Evolutionary conservation across 768 basidiomycete genomes (phyloP).

Genomic region (Collybia mongolica): DNA sequence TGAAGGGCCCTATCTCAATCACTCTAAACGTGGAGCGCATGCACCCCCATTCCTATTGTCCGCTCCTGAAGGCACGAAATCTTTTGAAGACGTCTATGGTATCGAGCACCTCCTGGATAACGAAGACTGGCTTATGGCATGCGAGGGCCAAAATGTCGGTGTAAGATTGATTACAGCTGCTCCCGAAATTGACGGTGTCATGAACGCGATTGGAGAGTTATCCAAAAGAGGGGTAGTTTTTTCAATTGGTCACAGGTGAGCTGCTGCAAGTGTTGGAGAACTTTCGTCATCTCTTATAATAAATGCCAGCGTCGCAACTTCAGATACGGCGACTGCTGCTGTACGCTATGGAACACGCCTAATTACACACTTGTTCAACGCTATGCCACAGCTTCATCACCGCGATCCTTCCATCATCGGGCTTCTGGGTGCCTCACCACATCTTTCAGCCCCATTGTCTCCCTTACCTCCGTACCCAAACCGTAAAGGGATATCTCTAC

Average conservation of each 20-base stretch:
- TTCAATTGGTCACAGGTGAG: conserved; percentile 88
- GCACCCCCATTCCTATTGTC: conserved; percentile 60
- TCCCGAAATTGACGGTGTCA: conserved; percentile 83
- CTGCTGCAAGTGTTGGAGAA: neutral
- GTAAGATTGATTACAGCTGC: conserved; percentile 85
- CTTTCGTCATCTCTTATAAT: conserved; percentile 4
- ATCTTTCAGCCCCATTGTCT: conserved; percentile 43
- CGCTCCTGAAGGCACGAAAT: conserved; percentile 60
- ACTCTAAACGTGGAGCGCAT: conserved; percentile 84
- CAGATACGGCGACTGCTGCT: conserved; percentile 69
- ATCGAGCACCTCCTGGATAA: conserved; percentile 56
- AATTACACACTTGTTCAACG: conserved; percentile 92
- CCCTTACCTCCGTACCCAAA: conserved; percentile 19
- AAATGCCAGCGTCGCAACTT: conserved; percentile 62
- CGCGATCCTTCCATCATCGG: conserved; percentile 92
- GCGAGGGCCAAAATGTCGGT: conserved; percentile 46
- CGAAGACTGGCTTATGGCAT: conserved; percentile 67
- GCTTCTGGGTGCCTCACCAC: conserved; percentile 75
- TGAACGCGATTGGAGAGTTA: conserved; percentile 63
- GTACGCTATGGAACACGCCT: conserved; percentile 74
- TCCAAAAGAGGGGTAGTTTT: conserved; percentile 67
- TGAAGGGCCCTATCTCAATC: conserved; percentile 86
- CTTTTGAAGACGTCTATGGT: conserved; percentile 78
- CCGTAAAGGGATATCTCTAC: neutral
- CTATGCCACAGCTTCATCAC: conserved; percentile 89